Evolutionary conservation across 169 alveolate species (phyloP).

Genomic region (Theileria parva): DNA sequence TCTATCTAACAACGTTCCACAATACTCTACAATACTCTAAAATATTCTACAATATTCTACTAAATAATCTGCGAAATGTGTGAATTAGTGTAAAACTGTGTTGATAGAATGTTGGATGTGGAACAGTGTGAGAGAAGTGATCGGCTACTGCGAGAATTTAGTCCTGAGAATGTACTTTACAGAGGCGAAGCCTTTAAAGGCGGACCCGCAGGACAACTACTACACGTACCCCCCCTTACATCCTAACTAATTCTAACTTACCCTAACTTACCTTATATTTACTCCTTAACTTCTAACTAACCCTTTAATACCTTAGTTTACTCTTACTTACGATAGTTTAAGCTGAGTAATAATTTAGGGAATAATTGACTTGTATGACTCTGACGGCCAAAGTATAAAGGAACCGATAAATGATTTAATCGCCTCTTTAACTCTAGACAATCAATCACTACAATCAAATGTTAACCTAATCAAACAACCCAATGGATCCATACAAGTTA

Average conservation of each 20-base stretch:
- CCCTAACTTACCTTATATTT: no score
- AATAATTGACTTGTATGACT: constrained; percentile 44
- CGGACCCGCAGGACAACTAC: constrained; percentile 48
- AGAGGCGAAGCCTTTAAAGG: constrained; percentile 64
- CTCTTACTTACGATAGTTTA: no score
- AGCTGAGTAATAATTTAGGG: constrained; percentile 26
- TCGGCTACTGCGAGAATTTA: background rate
- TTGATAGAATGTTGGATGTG: background rate
- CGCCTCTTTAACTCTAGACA: background rate
- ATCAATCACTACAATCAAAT: no score
- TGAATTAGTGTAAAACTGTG: background rate
- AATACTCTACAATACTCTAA: background rate
- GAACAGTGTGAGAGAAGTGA: background rate
- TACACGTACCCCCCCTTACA: constrained; percentile 24
- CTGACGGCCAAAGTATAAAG: constrained; percentile 12
- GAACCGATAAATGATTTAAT: background rate
- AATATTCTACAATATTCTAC: background rate
- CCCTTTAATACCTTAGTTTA: no score
- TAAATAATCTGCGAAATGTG: background rate
- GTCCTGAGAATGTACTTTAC: constrained; percentile 38
- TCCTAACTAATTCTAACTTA: no score
- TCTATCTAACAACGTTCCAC: no score
- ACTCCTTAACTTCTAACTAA: no score
- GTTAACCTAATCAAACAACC: no score
- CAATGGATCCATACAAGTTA: no score